Evolutionary conservation across 352 stramenopile species (phyloP).

Genomic region (Phytophthora idaei): DNA sequence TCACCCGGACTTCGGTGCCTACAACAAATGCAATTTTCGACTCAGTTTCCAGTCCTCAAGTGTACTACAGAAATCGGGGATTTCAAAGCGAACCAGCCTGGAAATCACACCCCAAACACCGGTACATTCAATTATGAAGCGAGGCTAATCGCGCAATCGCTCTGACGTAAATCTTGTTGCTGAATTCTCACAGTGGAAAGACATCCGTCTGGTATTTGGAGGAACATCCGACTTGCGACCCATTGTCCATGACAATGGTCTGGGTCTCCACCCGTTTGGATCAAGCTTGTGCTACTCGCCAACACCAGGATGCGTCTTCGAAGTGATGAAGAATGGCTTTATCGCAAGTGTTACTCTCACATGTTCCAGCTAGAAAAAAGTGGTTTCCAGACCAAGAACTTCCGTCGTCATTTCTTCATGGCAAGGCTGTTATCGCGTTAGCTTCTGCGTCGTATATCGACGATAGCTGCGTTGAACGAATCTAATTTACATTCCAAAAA

Average conservation of each 20-base stretch:
- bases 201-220: conserved; percentile 67
- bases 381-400: not conserved
- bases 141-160: not conserved
- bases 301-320: conserved; percentile 75
- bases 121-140: conserved; percentile 30
- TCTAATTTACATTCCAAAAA: conserved; percentile 45
- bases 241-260: conserved; percentile 78
- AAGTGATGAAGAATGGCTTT: conserved; percentile 83
- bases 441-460: not conserved
- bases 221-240: conserved; percentile 56
- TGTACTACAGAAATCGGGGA: conserved; percentile 48
- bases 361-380: conserved; percentile 19
- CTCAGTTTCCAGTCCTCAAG: conserved; percentile 57
- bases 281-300: conserved; percentile 82
- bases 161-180: conserved; percentile 6
- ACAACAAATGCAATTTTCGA: conserved; percentile 88
- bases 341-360: conserved; percentile 77
- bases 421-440: not conserved
- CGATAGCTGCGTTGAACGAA: conserved; percentile 12
- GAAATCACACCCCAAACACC: conserved; percentile 73
- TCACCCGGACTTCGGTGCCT: conserved; percentile 80
- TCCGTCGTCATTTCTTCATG: not conserved
- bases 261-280: conserved; percentile 79
- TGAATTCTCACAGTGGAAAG: conserved; percentile 57
- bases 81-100: conserved; percentile 51